phyloP scores from a whole-genome alignment of 176 grass and related monocot genomes.

The Lolium perenne region DNA sequence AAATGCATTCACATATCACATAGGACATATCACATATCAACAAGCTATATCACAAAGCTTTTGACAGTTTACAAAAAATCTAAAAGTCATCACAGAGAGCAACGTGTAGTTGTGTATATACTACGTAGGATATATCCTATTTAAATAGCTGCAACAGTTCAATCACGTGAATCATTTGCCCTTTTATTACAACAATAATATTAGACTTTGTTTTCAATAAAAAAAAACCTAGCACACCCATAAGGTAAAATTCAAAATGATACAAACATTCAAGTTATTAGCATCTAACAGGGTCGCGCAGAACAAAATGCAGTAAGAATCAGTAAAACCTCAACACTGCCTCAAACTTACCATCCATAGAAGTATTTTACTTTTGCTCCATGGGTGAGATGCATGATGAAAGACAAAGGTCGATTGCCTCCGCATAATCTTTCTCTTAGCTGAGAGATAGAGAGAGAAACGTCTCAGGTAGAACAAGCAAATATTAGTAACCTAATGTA shows the following conservation, averaged over 20 bases:
- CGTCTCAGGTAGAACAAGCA: not conserved
- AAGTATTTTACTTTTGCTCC: conserved; percentile 95
- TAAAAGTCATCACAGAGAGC: not conserved
- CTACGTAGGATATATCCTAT: not conserved
- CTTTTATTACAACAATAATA: conserved; percentile 2
- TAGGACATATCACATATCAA: not conserved
- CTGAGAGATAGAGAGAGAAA: conserved; percentile 41
- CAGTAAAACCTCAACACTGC: not conserved
- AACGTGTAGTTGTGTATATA: not conserved
- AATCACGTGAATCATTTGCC: not conserved
- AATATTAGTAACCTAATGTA: not conserved
- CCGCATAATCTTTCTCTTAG: conserved; percentile 80
- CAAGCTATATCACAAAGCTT: not conserved
- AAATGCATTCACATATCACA: not conserved
- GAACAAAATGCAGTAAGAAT: conserved; percentile 25
- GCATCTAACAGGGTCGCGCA: not conserved
- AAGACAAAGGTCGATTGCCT: conserved; percentile 98
- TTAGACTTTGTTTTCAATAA: conserved; percentile 6
- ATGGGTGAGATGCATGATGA: conserved; percentile 89
- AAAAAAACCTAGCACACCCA: not conserved
- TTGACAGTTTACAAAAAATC: not conserved
- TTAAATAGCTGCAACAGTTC: conserved; percentile 13
- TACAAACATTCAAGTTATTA: not conserved
- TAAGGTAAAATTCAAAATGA: not conserved
- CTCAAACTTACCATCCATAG: conserved; percentile 86